Evolutionary conservation across 352 stramenopile species (phyloP), one percentile per base, ranked within the genome.

Genomic region (Globisporangium irregulare): DNA sequence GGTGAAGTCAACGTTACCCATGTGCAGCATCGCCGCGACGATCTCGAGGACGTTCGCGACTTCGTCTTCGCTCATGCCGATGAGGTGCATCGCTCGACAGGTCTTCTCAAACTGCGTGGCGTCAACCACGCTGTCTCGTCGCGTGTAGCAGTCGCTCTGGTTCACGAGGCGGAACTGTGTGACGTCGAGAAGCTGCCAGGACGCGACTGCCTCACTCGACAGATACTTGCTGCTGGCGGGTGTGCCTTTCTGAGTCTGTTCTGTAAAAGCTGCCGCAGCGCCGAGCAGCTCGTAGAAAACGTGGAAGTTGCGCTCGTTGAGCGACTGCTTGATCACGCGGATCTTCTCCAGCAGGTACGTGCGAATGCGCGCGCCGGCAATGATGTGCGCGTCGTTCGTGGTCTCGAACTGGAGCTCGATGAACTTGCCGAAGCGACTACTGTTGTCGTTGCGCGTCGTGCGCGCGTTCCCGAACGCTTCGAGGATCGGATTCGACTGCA

Each of bases 321-420:
- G 56, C 2, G 80, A 79, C 68, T 95, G 91, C 59, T 84, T 86
- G 62, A 96, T 89, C 59, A 98, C 79, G 64, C 92, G 85, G 46
- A 97, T 94, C 75, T 98, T 98, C 74, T 99, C 96, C 38, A 99
- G 81, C 34, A 99, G 73, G 64, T 98, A 99, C 34, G 87, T 97
- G 69, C 87, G 85, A 62, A 98, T 95, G 9, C 78, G 80, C 24
- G 90, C 91, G 22, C 92, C 92, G 18, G 89, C 78, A 51, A 88
- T 76, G 12, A 71, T 68, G 61, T 78, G 70, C 25, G 76, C 51
- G 20, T 69, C 46, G 25, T 25, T 57, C 24, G 54, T 57, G 56
- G 75, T 36, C 46, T 76, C 70, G 70, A 96, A 93, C 54, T 91
- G 80, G 34, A 97, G 69, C 73, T 96, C 83, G 41, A 97, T 97